Conservation (phyloP, 768 basidiomycete species). For the Dendrothele bispora region DNA sequence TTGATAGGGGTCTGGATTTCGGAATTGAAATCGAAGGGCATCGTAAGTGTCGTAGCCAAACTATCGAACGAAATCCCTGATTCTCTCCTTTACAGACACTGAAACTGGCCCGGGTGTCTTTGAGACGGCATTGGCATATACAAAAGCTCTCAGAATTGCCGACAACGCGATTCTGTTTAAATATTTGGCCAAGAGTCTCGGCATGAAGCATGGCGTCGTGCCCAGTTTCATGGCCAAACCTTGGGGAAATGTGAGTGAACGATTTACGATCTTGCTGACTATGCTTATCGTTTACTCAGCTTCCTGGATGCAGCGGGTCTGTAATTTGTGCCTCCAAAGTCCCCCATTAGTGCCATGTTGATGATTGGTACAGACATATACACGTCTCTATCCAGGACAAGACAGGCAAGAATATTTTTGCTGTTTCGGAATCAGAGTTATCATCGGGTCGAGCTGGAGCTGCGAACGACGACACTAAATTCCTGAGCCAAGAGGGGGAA, state of each 20-base stretch:
- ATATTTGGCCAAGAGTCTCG: conserved; percentile 86
- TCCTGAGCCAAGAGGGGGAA: conserved; percentile 81
- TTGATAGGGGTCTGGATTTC: conserved; percentile 72
- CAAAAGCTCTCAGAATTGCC: conserved; percentile 75
- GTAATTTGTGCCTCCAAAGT: conserved; percentile 11
- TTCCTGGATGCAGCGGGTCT: conserved; percentile 95
- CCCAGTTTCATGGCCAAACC: conserved; percentile 99
- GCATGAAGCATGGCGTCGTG: conserved; percentile 83
- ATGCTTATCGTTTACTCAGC: conserved; percentile 37
- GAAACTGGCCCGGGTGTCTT: conserved; percentile 91
- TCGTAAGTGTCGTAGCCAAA: conserved; percentile 45
- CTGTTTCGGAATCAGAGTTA: conserved; percentile 60
- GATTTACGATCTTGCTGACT: not conserved
- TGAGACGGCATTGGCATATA: conserved; percentile 87
- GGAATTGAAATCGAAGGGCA: conserved; percentile 85
- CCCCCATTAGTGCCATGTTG: not conserved
- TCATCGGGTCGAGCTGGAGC: conserved; percentile 68
- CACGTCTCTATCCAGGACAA: conserved; percentile 83
- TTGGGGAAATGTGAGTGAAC: conserved; percentile 78
- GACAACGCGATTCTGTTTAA: conserved; percentile 95
- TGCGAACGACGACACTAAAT: conserved; percentile 78
- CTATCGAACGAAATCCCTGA: not conserved
- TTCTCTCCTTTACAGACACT: conserved; percentile 54
- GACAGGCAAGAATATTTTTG: conserved; percentile 78
- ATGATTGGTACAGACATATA: conserved; percentile 59